A percentile compares a stretch with the other conserved stretches of the same genome.
phyloP scores from a whole-genome alignment of 768 basidiomycete genomes.

The Amanita jacksonii region DNA sequence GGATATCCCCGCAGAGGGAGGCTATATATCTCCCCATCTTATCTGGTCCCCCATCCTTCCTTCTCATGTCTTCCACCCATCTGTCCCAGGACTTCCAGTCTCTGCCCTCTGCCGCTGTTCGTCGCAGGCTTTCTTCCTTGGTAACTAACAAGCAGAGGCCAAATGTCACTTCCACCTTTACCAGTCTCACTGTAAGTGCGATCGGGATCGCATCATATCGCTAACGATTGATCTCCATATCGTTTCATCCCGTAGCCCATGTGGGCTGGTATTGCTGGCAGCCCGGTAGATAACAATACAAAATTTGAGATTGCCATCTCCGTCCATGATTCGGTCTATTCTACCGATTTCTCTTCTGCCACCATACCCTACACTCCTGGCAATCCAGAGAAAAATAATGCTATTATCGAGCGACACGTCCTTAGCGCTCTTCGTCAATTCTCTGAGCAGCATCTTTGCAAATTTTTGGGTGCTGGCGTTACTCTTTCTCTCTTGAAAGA shows the following conservation, averaged over 20 bases:
- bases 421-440: slow-evolving; percentile 61
- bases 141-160: slow-evolving; percentile 39
- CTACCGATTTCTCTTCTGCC: slow-evolving; percentile 63
- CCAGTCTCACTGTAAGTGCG: slow-evolving; percentile 62
- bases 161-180: slow-evolving; percentile 41
- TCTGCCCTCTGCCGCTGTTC: slow-evolving; percentile 49
- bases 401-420: slow-evolving; percentile 55
- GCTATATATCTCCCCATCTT: not conserved
- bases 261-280: slow-evolving; percentile 79
- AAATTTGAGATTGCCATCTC: slow-evolving; percentile 68
- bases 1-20: not conserved
- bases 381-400: slow-evolving; percentile 44
- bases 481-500: slow-evolving; percentile 63
- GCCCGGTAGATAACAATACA: slow-evolving; percentile 45
- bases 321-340: slow-evolving; percentile 80
- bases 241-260: too few species aligned
- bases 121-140: slow-evolving; percentile 60
- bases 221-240: too few species aligned
- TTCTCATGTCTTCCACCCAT: slow-evolving; percentile 41
- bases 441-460: slow-evolving; percentile 69
- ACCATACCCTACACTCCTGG: slow-evolving; percentile 41
- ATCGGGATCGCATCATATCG: slow-evolving; percentile 6
- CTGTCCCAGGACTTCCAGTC: slow-evolving; percentile 46
- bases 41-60: slow-evolving; percentile 16
- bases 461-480: slow-evolving; percentile 79